Evolutionary conservation across 108 stramenopile genomes (phyloP).

Genomic region (Pseudonitzschia pungens): DNA sequence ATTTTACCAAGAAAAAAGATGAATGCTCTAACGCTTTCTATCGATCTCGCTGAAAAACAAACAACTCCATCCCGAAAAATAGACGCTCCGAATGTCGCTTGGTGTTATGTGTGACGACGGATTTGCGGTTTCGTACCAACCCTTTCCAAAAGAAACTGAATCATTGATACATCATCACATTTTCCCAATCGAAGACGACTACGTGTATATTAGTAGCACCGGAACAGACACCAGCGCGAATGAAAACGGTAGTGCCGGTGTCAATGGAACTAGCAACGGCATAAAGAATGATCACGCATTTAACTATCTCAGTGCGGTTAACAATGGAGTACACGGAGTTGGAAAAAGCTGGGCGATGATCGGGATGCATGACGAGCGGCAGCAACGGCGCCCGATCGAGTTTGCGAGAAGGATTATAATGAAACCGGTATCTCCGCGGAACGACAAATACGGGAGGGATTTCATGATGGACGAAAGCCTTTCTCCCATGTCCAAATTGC

Average conservation of each 20-base stretch:
- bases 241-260: not conserved
- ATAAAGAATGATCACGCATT: not conserved
- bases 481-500: slow-evolving; percentile 44
- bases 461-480: slow-evolving; percentile 26
- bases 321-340: not conserved
- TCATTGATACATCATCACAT: slow-evolving; percentile 42
- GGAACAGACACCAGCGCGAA: not conserved
- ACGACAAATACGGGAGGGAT: slow-evolving; percentile 12
- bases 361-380: no score
- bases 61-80: not conserved
- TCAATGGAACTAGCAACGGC: slow-evolving; percentile 6
- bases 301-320: slow-evolving; percentile 12
- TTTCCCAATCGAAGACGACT: slow-evolving; percentile 24
- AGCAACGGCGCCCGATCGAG: slow-evolving; percentile 57
- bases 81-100: slow-evolving; percentile 50
- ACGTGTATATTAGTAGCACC: no score
- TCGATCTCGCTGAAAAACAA: not conserved
- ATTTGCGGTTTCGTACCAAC: slow-evolving; percentile 55
- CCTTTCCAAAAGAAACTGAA: slow-evolving; percentile 13
- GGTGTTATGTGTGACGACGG: slow-evolving; percentile 75
- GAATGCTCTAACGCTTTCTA: not conserved
- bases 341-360: not conserved
- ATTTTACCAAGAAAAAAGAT: not conserved
- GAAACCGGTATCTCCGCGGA: slow-evolving; percentile 16
- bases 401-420: slow-evolving; percentile 58